Base-by-base conservation (phyloP, 345 rosid species). In the Cardamine resedifolia region DNA sequence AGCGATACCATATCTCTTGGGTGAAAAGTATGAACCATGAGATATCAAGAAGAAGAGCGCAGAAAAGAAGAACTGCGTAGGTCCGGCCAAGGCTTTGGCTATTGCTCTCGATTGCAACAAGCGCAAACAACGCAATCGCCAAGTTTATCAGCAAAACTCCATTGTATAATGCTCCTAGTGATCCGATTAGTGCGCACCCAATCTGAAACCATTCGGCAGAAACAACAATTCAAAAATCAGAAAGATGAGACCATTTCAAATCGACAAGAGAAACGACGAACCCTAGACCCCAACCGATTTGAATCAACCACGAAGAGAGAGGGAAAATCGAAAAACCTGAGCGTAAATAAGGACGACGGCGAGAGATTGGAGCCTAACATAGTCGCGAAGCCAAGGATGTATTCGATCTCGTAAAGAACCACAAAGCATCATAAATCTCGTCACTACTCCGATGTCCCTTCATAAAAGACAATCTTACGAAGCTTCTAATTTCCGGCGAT, bases 311-410 rank as follows among this genome's bases (percentile, higher is more conserved):
- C 10, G 20, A 2, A n/a, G 30, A 36, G 14, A 45, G 18, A 23
- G 38, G 36, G 16, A 4, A 3, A 53, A 53, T 49, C 7, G 58
- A 33, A 2, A 2, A 31, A 92, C 98, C 87, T 94, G 96, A 67
- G 83, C 78, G 85, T 94, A 90, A 61, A 94, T 84, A 77, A 94
- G 92, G 76, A 90, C n/a, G 79, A 90, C 86, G 70, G 96, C 96
- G 65, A 90, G 59, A 68, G 72, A 80, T 66, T 88, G 94, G 45
- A 93, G 96, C 71, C 83, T 73, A 78, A 87, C 96, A 72, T 89
- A 94, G 68, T 94, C 95, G 68, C 88, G 90, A 78, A 93, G 76
- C 84, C 90, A 93, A 63, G 81, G 77, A 33, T 74, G 88, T 44
- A 89, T 36, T 74, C 82, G 81, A 76, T 79, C 84, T 77, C 89